Evolutionary conservation across 352 stramenopile species (phyloP).

Genomic region (Sclerospora graminicola): DNA sequence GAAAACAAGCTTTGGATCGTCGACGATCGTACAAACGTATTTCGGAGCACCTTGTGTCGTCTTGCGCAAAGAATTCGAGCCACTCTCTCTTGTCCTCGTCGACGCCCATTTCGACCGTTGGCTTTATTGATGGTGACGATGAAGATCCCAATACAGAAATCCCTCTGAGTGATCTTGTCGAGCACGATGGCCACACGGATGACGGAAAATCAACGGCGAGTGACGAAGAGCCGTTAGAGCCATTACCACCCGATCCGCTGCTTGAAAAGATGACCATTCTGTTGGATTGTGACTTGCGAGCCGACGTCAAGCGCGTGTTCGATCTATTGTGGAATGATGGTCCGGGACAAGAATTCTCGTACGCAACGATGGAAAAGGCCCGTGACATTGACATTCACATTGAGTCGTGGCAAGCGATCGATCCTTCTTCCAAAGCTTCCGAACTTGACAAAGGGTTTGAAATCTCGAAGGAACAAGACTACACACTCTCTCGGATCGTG

Average conservation of each 20-base stretch:
- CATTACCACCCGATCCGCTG: conserved; percentile 35
- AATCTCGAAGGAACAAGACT: conserved; percentile 43
- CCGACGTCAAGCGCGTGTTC: conserved; percentile 51
- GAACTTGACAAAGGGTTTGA: conserved; percentile 28
- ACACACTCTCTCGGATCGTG: conserved; percentile 34
- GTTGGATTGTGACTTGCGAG: conserved; percentile 57
- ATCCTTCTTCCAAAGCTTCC: conserved; percentile 5
- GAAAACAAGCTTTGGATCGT: conserved; percentile 42
- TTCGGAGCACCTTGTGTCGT: conserved; percentile 21
- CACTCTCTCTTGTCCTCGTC: conserved; percentile 12
- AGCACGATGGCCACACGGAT: conserved; percentile 21
- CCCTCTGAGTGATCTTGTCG: conserved; percentile 18
- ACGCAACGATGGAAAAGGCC: conserved; percentile 37
- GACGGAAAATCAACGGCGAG: conserved; percentile 34
- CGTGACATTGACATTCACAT: conserved; percentile 65
- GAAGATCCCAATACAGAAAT: conserved; percentile 10
- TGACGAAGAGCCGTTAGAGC: conserved; percentile 54
- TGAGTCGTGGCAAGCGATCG: conserved; percentile 40
- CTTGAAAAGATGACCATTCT: conserved; percentile 55
- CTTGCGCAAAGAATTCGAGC: background rate
- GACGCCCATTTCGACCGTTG: conserved; percentile 26
- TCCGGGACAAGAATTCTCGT: conserved; percentile 35
- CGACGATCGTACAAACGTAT: conserved; percentile 46
- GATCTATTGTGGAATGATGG: conserved; percentile 61
- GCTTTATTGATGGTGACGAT: conserved; percentile 37